Evolutionary conservation across 257 asterid genomes (phyloP), one percentile per base, ranked within the genome.

Genomic region (Nicotiana otophora): DNA sequence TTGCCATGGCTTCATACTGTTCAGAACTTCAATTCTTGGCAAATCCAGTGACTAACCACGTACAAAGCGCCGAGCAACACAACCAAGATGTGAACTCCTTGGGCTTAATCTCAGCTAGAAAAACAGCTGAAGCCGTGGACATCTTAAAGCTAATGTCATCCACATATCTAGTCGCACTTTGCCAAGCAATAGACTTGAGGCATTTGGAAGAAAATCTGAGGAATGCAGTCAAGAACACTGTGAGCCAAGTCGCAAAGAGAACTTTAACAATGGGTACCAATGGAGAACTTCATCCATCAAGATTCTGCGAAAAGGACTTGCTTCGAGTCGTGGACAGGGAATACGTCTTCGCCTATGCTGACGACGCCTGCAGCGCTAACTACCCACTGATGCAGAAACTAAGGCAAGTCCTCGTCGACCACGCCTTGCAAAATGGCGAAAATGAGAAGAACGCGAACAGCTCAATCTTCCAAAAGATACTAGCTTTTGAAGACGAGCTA

Each of bases 1-100:
- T 89, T 10, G 92, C 92, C 15, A 89, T 89, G 92, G 92, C 92
- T 61, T 74, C 92, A 2, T 89, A 89, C 63, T 89, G 92, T 60
- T 89, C 92, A 12, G 92, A 89, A 34, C 91, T 89, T n/a, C 92
- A 88, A 39, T 89, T 83, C 83, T 81, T 89, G 85, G 88, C 89
- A 4, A 89, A 89, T 58, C 91, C 92, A 0, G 92, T 89, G 28
- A 89, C 92, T 14, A 89, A 88, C 76, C 90, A 88, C 10, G 91
- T 89, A 28, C 88, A 89, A 15, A 89, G 92, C 11, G 91, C 92
- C 0, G 92, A 89, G 86, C 92, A 88, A 82, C 91, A 89, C 84
- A 89, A 89, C 86, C 92, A 89, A 82, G 92, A 88, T 30, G 90
- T 89, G 53, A 89, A 89, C 86, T 88, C 92, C 54, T 83, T 89